phyloP scores from a whole-genome alignment of 2,329 filamentous ascomycete genomes.

The Ophiostoma sp. region DNA sequence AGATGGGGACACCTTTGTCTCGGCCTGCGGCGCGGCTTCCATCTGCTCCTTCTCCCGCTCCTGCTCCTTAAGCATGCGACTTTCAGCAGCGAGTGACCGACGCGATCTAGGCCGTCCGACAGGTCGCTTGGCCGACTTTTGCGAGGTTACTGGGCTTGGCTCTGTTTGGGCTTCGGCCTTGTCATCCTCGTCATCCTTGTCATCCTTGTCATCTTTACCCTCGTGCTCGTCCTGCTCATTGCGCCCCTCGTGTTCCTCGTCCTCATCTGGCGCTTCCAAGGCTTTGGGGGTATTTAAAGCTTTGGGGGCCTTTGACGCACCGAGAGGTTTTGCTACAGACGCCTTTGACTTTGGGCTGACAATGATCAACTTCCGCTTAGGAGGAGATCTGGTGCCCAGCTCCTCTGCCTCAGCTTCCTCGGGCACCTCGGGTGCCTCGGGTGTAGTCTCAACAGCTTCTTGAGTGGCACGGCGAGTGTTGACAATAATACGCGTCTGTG shows the following conservation, averaged over 20 bases:
- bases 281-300: too few relatives aligned
- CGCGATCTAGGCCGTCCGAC: conserved; percentile 23
- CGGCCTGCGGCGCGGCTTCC: background rate
- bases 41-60: conserved; percentile 14
- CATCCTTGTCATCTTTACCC: background rate
- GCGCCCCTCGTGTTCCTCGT: too few relatives aligned
- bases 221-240: too few relatives aligned
- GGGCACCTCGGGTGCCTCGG: conserved; percentile 1
- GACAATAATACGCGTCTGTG: conserved; percentile 26
- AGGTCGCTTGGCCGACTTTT: conserved; percentile 18
- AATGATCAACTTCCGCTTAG: conserved; percentile 16
- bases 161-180: background rate
- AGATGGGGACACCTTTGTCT: background rate
- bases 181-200: background rate
- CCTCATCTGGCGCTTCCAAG: too few relatives aligned
- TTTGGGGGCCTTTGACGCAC: background rate
- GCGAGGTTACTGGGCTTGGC: background rate
- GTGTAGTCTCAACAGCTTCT: conserved; percentile 29
- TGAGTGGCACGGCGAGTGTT: conserved; percentile 25
- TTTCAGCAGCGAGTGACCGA: conserved; percentile 20
- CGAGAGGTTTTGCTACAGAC: background rate
- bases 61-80: conserved; percentile 22
- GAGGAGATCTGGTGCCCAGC: background rate
- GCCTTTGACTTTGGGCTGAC: conserved; percentile 13
- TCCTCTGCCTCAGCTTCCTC: background rate